Evolutionary conservation across 1,139 yeast species (phyloP).

Genomic region (Debaryomyces subglobosus): DNA sequence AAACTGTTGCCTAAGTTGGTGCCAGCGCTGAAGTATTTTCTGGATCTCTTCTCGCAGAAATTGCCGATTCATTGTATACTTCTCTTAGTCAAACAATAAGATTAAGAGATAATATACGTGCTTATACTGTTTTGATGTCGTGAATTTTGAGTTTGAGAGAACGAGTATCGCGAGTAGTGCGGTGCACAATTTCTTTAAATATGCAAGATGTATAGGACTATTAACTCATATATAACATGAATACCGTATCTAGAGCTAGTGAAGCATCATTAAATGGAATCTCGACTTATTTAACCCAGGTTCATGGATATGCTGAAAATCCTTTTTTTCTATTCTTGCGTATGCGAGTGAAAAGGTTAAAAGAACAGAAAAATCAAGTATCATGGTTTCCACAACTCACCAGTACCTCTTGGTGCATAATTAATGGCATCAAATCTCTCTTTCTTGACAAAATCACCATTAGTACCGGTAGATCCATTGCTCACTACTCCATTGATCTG

Average conservation of each 20-base stretch:
- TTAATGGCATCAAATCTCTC: conserved; percentile 50
- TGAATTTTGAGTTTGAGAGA: not conserved
- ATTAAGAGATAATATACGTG: not conserved
- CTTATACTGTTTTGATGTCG: conserved; percentile 4
- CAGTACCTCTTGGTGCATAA: conserved; percentile 58
- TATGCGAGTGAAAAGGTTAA: not conserved
- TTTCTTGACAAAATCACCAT: conserved; percentile 33
- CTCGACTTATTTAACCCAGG: not conserved
- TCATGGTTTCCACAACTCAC: conserved; percentile 55
- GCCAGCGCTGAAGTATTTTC: conserved; percentile 58
- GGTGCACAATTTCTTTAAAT: not conserved
- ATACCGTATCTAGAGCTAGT: not conserved
- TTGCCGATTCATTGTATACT: conserved; percentile 30
- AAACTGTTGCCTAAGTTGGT: conserved; percentile 59
- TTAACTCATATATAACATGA: not conserved
- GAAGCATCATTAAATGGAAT: not conserved
- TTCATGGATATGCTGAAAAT: not conserved
- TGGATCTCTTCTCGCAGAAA: conserved; percentile 47
- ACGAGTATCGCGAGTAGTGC: not conserved
- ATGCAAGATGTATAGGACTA: not conserved
- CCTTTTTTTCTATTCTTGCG: not conserved
- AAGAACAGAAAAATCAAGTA: not conserved
- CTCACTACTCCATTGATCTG: conserved; percentile 15
- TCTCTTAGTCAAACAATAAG: not conserved
- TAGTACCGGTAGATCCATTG: conserved; percentile 18